phyloP scores from a whole-genome alignment of 352 stramenopile genomes.

The Globisporangium alternatum region DNA sequence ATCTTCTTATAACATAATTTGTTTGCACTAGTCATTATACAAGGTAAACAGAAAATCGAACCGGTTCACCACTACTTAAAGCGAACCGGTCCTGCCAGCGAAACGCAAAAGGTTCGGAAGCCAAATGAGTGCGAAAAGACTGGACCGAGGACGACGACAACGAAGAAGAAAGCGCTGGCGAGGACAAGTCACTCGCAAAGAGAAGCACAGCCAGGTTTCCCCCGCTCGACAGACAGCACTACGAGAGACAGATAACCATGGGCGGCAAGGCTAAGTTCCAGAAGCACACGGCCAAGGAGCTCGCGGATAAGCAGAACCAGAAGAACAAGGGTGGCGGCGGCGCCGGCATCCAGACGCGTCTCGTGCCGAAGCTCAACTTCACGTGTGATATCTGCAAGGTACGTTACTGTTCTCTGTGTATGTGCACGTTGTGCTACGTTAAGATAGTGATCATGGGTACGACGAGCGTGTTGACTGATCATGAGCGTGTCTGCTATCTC shows the following conservation, averaged over 20 bases:
- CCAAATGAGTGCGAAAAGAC: constrained; percentile 6
- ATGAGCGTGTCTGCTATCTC: constrained; percentile 1
- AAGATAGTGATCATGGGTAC: neutral
- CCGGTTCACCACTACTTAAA: neutral
- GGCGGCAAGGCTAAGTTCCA: constrained; percentile 76
- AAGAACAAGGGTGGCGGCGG: constrained; percentile 65
- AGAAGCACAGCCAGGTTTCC: neutral
- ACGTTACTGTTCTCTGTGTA: constrained; percentile 9
- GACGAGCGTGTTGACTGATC: neutral
- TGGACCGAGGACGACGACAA: neutral
- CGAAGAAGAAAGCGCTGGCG: constrained; percentile 1
- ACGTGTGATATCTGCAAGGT: constrained; percentile 72
- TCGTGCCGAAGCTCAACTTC: constrained; percentile 58
- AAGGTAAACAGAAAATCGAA: neutral
- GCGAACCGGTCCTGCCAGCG: neutral
- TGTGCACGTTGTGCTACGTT: neutral
- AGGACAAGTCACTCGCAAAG: constrained; percentile 1
- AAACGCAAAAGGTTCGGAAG: neutral
- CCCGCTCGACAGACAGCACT: constrained; percentile 5
- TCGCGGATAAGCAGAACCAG: constrained; percentile 39
- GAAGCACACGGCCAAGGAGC: constrained; percentile 73
- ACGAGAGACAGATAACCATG: constrained; percentile 27
- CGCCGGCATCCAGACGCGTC: constrained; percentile 31
- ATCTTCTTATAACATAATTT: neutral
- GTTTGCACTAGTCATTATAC: neutral